Evolutionary conservation across 1,139 yeast genomes (phyloP).

Genomic region (Blastobotrys arbuscula): DNA sequence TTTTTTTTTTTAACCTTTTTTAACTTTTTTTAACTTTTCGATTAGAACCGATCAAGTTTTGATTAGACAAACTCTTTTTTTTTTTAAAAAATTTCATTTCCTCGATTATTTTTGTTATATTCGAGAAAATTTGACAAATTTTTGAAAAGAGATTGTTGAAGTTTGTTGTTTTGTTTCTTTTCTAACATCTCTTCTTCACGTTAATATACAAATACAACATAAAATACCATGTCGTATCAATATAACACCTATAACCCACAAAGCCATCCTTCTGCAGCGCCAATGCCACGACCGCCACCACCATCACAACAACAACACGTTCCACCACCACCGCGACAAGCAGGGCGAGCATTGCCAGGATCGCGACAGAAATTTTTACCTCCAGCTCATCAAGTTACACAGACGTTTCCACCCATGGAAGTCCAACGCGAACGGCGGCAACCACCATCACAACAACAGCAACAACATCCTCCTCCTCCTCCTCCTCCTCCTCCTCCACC

Average conservation of each 20-base stretch:
- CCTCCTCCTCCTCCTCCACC: neutral
- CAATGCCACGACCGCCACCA: slow-evolving; percentile 4
- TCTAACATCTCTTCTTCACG: too few relatives aligned
- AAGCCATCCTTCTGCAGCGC: neutral
- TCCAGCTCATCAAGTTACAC: neutral
- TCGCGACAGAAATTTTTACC: neutral
- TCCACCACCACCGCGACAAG: slow-evolving; percentile 4
- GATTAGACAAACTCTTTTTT: neutral
- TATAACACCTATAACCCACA: neutral
- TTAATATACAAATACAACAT: too few relatives aligned
- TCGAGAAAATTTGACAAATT: too few relatives aligned
- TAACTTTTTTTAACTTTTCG: too few relatives aligned
- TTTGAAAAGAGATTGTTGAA: too few relatives aligned
- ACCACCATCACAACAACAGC: neutral
- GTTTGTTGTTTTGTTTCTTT: too few relatives aligned
- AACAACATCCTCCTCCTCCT: neutral
- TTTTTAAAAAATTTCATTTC: too few relatives aligned
- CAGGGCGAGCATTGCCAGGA: neutral
- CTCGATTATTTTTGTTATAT: too few relatives aligned
- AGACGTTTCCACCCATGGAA: neutral
- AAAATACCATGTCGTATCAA: neutral
- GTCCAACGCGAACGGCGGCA: neutral
- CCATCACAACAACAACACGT: slow-evolving; percentile 1
- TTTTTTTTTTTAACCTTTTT: neutral
- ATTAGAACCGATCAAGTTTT: neutral